A percentile compares a stretch with the other conserved stretches of the same genome.
Evolutionary conservation across 768 basidiomycete genomes (phyloP).

Genomic region (Sarcomyxa edulis): DNA sequence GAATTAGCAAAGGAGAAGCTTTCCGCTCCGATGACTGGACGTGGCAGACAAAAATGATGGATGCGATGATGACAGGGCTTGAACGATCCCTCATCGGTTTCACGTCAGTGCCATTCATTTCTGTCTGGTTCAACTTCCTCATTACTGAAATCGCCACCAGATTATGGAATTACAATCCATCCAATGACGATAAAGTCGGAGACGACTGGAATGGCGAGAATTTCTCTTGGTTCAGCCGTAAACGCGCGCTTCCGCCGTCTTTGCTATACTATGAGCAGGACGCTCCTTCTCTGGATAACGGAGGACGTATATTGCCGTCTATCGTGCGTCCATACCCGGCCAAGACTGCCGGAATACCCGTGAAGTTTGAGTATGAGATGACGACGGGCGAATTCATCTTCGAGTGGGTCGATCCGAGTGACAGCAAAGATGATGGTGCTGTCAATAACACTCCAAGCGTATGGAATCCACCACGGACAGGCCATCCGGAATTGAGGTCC

Average conservation of each 20-base stretch:
- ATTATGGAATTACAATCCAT: slow-evolving; percentile 93
- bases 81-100: slow-evolving; percentile 77
- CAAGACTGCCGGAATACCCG: slow-evolving; percentile 83
- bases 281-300: slow-evolving; percentile 73
- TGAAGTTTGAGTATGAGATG: slow-evolving; percentile 71
- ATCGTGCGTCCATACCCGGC: slow-evolving; percentile 89
- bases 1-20: slow-evolving; percentile 58
- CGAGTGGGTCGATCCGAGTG: slow-evolving; percentile 50
- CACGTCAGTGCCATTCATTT: slow-evolving; percentile 54
- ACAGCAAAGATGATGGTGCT: slow-evolving; percentile 1
- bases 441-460: slow-evolving; percentile 15
- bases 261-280: slow-evolving; percentile 55
- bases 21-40: slow-evolving; percentile 68
- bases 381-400: slow-evolving; percentile 62
- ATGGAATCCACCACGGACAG: slow-evolving; percentile 31
- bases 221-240: slow-evolving; percentile 87
- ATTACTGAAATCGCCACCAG: slow-evolving; percentile 30
- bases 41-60: slow-evolving; percentile 93
- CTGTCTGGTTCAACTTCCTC: not conserved
- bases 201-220: slow-evolving; percentile 97
- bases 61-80: slow-evolving; percentile 80
- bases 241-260: slow-evolving; percentile 49
- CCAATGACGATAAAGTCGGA: slow-evolving; percentile 71
- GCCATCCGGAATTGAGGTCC: slow-evolving; percentile 36
- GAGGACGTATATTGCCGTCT: slow-evolving; percentile 69